A percentile compares a stretch with the other conserved stretches of the same genome.
These are phyloP conservation scores for Verticillium nonalfalfae DNA, from an alignment of 2,329 filamentous ascomycete genomes.

Conservation along the genomic window DNA sequence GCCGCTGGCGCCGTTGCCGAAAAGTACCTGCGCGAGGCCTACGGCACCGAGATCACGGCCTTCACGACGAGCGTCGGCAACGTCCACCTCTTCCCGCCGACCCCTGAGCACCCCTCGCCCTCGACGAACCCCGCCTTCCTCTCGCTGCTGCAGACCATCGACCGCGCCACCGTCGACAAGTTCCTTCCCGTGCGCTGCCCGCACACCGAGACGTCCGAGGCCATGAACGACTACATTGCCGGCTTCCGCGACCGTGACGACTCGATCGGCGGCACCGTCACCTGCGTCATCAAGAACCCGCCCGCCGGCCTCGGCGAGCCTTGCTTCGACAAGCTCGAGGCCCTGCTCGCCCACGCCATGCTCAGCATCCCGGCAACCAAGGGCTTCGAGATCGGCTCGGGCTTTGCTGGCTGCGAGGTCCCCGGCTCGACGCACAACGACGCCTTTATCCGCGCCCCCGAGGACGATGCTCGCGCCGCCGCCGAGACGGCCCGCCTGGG, in stretches of 20 bases:
- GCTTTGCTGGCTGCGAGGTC: conserved; percentile 81
- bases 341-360: conserved; percentile 87
- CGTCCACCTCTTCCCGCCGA: conserved; percentile 70
- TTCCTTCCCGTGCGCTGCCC: conserved; percentile 88
- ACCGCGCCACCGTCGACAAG: conserved; percentile 70
- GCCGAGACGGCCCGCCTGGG: conserved; percentile 36
- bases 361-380: conserved; percentile 92
- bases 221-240: conserved; percentile 76
- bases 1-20: conserved; percentile 90
- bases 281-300: conserved; percentile 82
- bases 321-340: conserved; percentile 93
- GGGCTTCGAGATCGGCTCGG: conserved; percentile 91
- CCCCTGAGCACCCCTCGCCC: conserved; percentile 58
- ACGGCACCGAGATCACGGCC: conserved; percentile 85
- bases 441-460: conserved; percentile 61
- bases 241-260: conserved; percentile 73
- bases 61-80: conserved; percentile 82
- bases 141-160: conserved; percentile 63
- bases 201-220: conserved; percentile 51
- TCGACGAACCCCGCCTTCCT: conserved; percentile 77
- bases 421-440: conserved; percentile 92
- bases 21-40: conserved; percentile 76
- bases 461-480: conserved; percentile 22
- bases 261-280: conserved; percentile 91
- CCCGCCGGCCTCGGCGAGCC: conserved; percentile 88